phyloP scores from a whole-genome alignment of 805 yeast species.

The Ogataea methylovora region DNA sequence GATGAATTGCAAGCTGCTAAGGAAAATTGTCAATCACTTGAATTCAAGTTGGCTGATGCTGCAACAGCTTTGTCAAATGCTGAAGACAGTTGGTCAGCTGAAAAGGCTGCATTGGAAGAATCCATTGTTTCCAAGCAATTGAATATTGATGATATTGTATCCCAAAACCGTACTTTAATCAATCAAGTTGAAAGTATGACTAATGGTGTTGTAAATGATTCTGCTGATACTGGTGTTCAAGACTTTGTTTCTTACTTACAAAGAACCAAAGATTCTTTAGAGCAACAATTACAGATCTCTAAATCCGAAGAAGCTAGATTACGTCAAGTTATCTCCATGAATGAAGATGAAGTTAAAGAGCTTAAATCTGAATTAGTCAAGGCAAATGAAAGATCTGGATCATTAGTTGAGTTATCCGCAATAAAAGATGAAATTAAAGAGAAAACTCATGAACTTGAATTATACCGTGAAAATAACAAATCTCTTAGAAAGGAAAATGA shows the following conservation, averaged over 20 bases:
- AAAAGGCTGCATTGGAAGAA: constrained; percentile 34
- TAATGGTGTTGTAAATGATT: constrained; percentile 8
- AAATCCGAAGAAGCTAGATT: constrained; percentile 47
- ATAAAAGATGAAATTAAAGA: constrained; percentile 18
- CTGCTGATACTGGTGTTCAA: constrained; percentile 28
- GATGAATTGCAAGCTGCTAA: constrained; percentile 11
- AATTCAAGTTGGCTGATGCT: constrained; percentile 27
- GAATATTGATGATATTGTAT: constrained; percentile 47
- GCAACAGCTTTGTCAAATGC: constrained; percentile 26
- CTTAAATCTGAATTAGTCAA: constrained; percentile 39
- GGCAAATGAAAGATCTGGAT: constrained; percentile 15
- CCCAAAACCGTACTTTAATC: constrained; percentile 62
- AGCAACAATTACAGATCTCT: constrained; percentile 46
- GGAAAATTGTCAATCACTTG: constrained; percentile 26
- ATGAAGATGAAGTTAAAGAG: constrained; percentile 44
- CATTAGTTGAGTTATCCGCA: constrained; percentile 13
- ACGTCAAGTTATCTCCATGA: constrained; percentile 40
- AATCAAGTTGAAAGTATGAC: constrained; percentile 48
- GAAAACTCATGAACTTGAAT: constrained; percentile 18
- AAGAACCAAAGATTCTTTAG: constrained; percentile 67
- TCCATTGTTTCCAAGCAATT: constrained; percentile 37
- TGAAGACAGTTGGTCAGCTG: constrained; percentile 38
- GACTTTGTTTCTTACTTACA: constrained; percentile 59
- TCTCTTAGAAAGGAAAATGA: constrained; percentile 16
- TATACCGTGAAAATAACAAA: constrained; percentile 23